These are phyloP conservation scores for Candida insectorum DNA, from an alignment of 805 yeast genomes.

Conservation along the genomic window DNA sequence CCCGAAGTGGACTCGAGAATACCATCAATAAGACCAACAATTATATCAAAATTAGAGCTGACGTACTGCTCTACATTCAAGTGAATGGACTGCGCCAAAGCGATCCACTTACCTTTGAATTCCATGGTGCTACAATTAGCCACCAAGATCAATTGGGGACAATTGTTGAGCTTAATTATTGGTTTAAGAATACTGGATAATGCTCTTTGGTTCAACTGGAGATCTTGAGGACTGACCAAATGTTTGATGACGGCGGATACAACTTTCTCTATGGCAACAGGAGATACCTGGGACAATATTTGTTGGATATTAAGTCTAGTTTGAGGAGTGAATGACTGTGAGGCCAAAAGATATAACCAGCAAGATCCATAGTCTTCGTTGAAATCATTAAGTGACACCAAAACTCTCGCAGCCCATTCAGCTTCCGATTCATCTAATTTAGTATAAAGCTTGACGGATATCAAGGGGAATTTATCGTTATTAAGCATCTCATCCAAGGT, in stretches of 20 bases:
- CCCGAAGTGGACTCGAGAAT: neutral
- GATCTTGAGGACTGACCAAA: too few species aligned
- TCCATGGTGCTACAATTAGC: slow-evolving; percentile 26
- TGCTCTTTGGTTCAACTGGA: slow-evolving; percentile 3
- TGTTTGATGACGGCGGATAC: too few species aligned
- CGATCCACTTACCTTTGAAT: slow-evolving; percentile 70
- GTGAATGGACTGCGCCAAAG: slow-evolving; percentile 54
- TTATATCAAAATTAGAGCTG: slow-evolving; percentile 16
- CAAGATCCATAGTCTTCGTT: slow-evolving; percentile 39
- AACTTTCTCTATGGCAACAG: too few species aligned
- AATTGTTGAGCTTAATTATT: slow-evolving; percentile 12
- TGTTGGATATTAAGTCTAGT: slow-evolving; percentile 18
- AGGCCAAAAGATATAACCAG: slow-evolving; percentile 46
- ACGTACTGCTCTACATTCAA: slow-evolving; percentile 65
- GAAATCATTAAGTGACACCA: slow-evolving; percentile 28
- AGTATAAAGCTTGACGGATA: slow-evolving; percentile 47
- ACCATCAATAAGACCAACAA: slow-evolving; percentile 11
- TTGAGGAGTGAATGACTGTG: too few species aligned
- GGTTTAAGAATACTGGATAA: slow-evolving; percentile 3
- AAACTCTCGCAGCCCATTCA: slow-evolving; percentile 50
- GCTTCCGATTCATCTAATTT: slow-evolving; percentile 50
- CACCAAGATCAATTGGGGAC: slow-evolving; percentile 21
- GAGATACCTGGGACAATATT: slow-evolving; percentile 25
- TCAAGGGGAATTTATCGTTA: slow-evolving; percentile 47
- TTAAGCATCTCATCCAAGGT: slow-evolving; percentile 12